Conservation (phyloP, 768 basidiomycete species). For the Serendipita indica region DNA sequence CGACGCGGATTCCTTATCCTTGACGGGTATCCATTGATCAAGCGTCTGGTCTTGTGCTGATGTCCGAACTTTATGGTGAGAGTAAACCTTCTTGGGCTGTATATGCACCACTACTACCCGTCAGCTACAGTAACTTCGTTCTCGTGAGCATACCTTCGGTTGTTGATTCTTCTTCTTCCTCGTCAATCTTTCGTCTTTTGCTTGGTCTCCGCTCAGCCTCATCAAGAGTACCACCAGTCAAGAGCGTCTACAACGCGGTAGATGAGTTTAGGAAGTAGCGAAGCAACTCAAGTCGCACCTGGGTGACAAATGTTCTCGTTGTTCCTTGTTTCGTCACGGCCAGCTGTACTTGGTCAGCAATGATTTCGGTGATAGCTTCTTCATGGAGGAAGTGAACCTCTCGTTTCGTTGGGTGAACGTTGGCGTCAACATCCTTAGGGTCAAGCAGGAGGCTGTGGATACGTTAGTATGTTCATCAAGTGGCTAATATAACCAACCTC, state of each 20-base stretch:
- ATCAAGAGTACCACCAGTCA: slow-evolving; percentile 37
- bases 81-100: slow-evolving; percentile 38
- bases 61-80: slow-evolving; percentile 87
- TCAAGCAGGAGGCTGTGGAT: slow-evolving; percentile 57
- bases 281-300: slow-evolving; percentile 19
- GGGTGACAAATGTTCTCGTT: slow-evolving; percentile 27
- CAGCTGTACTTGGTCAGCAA: slow-evolving; percentile 58
- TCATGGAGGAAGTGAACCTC: slow-evolving; percentile 93
- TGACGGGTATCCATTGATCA: slow-evolving; percentile 82
- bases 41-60: slow-evolving; percentile 78
- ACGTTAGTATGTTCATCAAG: neutral
- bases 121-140: neutral
- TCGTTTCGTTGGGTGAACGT: slow-evolving; percentile 94
- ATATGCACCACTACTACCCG: slow-evolving; percentile 9
- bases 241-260: slow-evolving; percentile 49
- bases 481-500: slow-evolving; percentile 35
- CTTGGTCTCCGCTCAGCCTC: neutral
- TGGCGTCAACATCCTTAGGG: slow-evolving; percentile 83
- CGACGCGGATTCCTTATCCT: slow-evolving; percentile 24
- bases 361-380: slow-evolving; percentile 63
- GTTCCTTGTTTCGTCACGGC: slow-evolving; percentile 36
- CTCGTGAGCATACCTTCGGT: neutral
- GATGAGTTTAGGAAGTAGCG: slow-evolving; percentile 11
- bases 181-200: slow-evolving; percentile 20
- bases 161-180: slow-evolving; percentile 18